These are phyloP conservation scores for Aspergillus brunneoviolaceus DNA, from an alignment of 2,329 filamentous ascomycete genomes.

Conservation along the genomic window DNA sequence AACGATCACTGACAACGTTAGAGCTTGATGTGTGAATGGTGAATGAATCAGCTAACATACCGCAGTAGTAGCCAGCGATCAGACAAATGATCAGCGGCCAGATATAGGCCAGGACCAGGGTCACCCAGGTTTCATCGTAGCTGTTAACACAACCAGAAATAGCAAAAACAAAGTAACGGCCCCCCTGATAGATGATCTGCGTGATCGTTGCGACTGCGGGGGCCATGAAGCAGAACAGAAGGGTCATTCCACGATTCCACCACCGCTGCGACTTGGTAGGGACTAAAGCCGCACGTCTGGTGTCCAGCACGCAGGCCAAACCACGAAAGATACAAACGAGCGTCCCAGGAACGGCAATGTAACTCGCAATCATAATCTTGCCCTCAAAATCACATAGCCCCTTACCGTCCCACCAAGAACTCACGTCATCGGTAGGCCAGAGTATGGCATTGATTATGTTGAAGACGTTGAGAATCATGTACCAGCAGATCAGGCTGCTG, in stretches of 20 bases:
- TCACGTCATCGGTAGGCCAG: slow-evolving; percentile 60
- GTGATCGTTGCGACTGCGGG: slow-evolving; percentile 56
- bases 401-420: slow-evolving; percentile 57
- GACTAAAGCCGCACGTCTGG: slow-evolving; percentile 53
- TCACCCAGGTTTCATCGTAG: slow-evolving; percentile 59
- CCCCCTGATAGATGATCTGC: slow-evolving; percentile 61
- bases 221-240: slow-evolving; percentile 56
- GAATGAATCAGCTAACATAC: slow-evolving; percentile 38
- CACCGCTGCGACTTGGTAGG: slow-evolving; percentile 51
- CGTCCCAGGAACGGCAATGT: slow-evolving; percentile 54
- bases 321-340: slow-evolving; percentile 60
- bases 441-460: slow-evolving; percentile 63
- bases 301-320: slow-evolving; percentile 61
- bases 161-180: slow-evolving; percentile 58
- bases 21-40: background rate
- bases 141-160: slow-evolving; percentile 60
- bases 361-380: slow-evolving; percentile 56
- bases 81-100: slow-evolving; percentile 58
- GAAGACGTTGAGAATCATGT: slow-evolving; percentile 57
- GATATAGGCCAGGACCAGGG: slow-evolving; percentile 53
- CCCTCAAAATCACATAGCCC: slow-evolving; percentile 65
- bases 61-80: slow-evolving; percentile 56
- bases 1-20: slow-evolving; percentile 51
- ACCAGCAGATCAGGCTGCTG: slow-evolving; percentile 56
- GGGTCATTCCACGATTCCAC: slow-evolving; percentile 51